These are phyloP conservation scores for Ramicandelaber brevisporus DNA, from an alignment of 192 early-diverging fungal species.

Conservation along the genomic window DNA sequence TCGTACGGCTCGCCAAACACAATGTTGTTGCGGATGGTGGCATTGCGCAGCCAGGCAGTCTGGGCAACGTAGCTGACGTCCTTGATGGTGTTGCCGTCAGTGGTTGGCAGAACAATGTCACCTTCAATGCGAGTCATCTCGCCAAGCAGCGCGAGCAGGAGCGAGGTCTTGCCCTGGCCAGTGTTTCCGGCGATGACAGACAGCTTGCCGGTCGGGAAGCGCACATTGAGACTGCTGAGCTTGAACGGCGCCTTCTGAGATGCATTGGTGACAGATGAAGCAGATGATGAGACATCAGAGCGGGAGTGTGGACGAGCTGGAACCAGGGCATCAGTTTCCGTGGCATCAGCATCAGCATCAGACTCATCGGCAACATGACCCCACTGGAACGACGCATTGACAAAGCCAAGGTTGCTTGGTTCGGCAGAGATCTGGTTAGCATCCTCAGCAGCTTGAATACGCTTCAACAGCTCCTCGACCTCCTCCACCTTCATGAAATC, in stretches of 20 bases:
- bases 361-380: no score
- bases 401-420: slow-evolving; percentile 9
- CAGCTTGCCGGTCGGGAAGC: slow-evolving; percentile 35
- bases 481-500: slow-evolving; percentile 50
- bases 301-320: not conserved
- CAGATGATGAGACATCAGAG: not conserved
- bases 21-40: slow-evolving; percentile 63
- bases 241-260: no score
- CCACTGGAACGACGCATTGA: no score
- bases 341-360: no score
- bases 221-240: slow-evolving; percentile 28
- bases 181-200: slow-evolving; percentile 62
- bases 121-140: slow-evolving; percentile 30
- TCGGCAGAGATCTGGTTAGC: not conserved
- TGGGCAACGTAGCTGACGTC: slow-evolving; percentile 63
- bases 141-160: slow-evolving; percentile 58
- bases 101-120: slow-evolving; percentile 14
- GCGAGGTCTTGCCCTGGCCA: slow-evolving; percentile 65
- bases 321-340: not conserved
- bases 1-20: slow-evolving; percentile 56
- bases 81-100: slow-evolving; percentile 14
- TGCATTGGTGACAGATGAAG: no score
- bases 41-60: slow-evolving; percentile 39
- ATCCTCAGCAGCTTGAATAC: slow-evolving; percentile 4
- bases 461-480: slow-evolving; percentile 21